Base-by-base conservation (phyloP, 2,329 filamentous ascomycete genomes). In the Ophiocordyceps robertsii region DNA sequence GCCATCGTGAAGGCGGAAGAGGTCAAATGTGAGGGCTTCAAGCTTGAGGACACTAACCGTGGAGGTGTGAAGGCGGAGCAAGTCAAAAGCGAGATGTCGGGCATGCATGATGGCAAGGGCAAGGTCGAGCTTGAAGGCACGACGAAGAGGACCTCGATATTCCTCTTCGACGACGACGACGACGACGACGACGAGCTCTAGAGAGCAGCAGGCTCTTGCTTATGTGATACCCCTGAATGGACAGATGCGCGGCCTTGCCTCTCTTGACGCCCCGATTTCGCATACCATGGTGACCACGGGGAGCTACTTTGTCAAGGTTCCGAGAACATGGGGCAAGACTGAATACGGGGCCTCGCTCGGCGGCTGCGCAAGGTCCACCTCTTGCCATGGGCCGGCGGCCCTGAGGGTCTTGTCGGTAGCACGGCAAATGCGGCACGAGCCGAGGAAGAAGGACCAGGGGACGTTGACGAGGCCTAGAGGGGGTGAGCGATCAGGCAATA, bases 371-470 rank as follows among this genome's bases (percentile, higher is more conserved):
- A 77, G 50, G 46, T 77, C 71, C 10, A 75, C 53, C 7, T 62
- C 59, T 6, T 62, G 56, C 72, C 74, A 78, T 0, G 63, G 56
- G 0, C 72, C 74, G 10, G 68, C 71, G 31, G 67, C 61, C 27
- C 57, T 60, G n/a, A 77, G 54, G 19, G 54, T 65, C 43, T 61
- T 60, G 24, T 58, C 63, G 0, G 73, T 78, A 37, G 66, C 60
- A 10, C 72, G 64, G 42, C 65, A 66, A 12, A 77, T 55, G 37
- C 69, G 54, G 46, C 74, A 77, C 4, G 71, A 72, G 2, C 71
- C 72, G 33, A 77, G 52, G 37, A 69, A 54, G 24, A 59, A 56
- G 1, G 70, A 69, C 73, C 74, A 77, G 45, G 72, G 57, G 10
- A 75, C 35, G 42, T 75, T 73, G 33, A 73, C 45, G 17, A 72